Base-by-base conservation (phyloP, 192 early-diverging fungal species). In the Coemansia sp. region DNA sequence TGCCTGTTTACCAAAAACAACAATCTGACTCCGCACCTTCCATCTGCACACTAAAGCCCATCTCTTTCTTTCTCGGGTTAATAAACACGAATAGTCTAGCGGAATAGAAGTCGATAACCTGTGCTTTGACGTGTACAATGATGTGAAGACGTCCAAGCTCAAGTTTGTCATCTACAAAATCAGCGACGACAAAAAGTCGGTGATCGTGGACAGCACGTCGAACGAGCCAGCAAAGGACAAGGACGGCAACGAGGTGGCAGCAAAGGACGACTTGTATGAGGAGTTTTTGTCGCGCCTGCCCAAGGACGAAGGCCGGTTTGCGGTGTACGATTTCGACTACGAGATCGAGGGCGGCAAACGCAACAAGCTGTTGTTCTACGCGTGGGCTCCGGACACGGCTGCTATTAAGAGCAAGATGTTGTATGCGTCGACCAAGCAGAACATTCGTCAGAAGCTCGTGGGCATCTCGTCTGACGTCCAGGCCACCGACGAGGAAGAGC, bases 301-400 rank as follows among this genome's bases (percentile, higher is more conserved):
- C 25, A 66, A 68, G 37, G 62, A 82, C 53, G 84, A 88, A 41
- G 88, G 93, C 74, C 90, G 93, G 62, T 97, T 90, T 67, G 92
- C 88, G 57, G 88, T 96, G 10, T 96, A 90, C 66, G 95, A 97
- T 75, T 89, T 96, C 73, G 85, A 92, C 41, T 96, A 85, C 70
- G 71, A 79, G 53, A 84, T 84, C 48, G 50, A 85, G 11, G 83
- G 66, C 4, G 87, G 79, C 62, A 87, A 76, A 39, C 85, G 92
- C 79, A 92, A 86, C 85, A 95, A 94, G 86, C 84, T 97, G 57
- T 72, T 92, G 56, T 97, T 97, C 65, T 88, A 75, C 64, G 52
- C 88, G 52, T 97, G 94, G 93, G 92, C 88, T 35, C 95, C 95
- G 23, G 93, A 95, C 60, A 76, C 56, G 4, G 83, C 92, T 24